These are phyloP conservation scores for Lachnellula willkommii DNA, from an alignment of 2,329 filamentous ascomycete genomes.

Conservation along the genomic window DNA sequence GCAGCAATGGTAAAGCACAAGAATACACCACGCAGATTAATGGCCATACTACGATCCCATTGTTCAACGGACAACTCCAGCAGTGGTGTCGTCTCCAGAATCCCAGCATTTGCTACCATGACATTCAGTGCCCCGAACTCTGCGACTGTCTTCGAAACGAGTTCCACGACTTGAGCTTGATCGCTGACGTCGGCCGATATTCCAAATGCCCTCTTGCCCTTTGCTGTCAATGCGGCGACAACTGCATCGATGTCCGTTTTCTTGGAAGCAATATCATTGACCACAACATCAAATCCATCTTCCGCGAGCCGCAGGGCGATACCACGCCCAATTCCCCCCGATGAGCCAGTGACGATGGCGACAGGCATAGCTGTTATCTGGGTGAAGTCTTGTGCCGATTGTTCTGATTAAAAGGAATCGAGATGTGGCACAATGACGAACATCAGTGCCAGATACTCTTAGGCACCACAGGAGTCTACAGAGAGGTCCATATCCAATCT, in stretches of 20 bases:
- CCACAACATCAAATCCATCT: neutral
- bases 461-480: too few species aligned
- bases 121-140: conserved; percentile 4
- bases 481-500: too few species aligned
- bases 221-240: too few species aligned
- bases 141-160: neutral
- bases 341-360: neutral
- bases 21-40: conserved; percentile 59
- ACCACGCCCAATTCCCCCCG: neutral
- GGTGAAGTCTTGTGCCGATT: too few species aligned
- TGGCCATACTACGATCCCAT: conserved; percentile 45
- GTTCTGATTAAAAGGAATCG: too few species aligned
- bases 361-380: neutral
- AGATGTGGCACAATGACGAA: too few species aligned
- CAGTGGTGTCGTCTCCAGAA: neutral
- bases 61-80: neutral
- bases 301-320: neutral
- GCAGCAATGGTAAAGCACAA: conserved; percentile 58
- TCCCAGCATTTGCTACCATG: conserved; percentile 13
- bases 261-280: neutral
- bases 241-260: neutral
- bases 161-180: neutral
- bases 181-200: neutral
- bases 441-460: too few species aligned
- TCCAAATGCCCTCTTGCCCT: neutral